Conservation (phyloP, 805 yeast genomes). For the Yueomyces sp. region DNA sequence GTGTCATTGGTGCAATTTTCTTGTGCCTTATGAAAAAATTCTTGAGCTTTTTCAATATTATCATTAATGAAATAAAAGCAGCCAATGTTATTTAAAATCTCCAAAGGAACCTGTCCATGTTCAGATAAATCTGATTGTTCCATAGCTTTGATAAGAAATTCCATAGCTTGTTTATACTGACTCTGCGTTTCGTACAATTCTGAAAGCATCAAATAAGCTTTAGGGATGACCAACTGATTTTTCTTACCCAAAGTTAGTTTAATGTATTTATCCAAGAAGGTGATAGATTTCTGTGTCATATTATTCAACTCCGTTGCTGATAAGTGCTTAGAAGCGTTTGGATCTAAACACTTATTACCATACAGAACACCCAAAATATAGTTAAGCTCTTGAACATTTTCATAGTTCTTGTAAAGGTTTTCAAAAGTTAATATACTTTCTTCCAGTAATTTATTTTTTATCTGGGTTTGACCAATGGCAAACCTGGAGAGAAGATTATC, state of each 20-base stretch:
- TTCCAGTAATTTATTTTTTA: conserved; percentile 55
- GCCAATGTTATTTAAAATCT: conserved; percentile 71
- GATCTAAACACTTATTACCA: conserved; percentile 32
- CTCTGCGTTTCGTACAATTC: conserved; percentile 56
- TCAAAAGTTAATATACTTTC: conserved; percentile 85
- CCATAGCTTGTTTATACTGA: conserved; percentile 47
- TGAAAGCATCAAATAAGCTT: conserved; percentile 58
- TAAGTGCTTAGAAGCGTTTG: conserved; percentile 8
- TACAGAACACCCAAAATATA: conserved; percentile 68
- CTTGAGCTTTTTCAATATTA: conserved; percentile 42
- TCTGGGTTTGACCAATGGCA: conserved; percentile 79
- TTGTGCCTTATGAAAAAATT: conserved; percentile 38
- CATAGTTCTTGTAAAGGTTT: conserved; percentile 47
- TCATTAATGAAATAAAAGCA: conserved; percentile 63
- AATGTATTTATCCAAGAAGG: conserved; percentile 56
- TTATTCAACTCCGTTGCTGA: conserved; percentile 7
- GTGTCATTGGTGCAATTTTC: conserved; percentile 16
- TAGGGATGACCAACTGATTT: conserved; percentile 45
- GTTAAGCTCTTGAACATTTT: conserved; percentile 59
- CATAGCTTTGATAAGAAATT: conserved; percentile 46
- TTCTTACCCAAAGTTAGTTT: conserved; percentile 40
- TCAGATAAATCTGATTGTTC: conserved; percentile 30
- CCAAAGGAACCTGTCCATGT: conserved; percentile 31
- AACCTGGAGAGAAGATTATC: conserved; percentile 55
- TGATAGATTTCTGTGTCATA: conserved; percentile 39